These are phyloP conservation scores for Agastache rugosa DNA, from an alignment of 257 asterid genomes.

Conservation along the genomic window DNA sequence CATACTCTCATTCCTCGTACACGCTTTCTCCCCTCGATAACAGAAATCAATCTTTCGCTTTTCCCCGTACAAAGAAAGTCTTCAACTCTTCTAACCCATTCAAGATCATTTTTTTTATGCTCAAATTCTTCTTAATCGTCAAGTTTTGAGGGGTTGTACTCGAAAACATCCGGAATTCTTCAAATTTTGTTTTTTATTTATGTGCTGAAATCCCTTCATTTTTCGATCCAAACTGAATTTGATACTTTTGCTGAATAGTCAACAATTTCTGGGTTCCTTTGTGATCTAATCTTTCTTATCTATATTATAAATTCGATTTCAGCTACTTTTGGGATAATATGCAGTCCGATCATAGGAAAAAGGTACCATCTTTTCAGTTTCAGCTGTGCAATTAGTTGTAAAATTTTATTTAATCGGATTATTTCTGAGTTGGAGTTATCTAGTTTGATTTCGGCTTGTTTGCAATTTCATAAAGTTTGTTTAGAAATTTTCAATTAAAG, in stretches of 20 bases:
- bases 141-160: slow-evolving; percentile 37
- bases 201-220: slow-evolving; percentile 31
- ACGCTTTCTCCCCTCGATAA: slow-evolving; percentile 28
- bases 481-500: neutral
- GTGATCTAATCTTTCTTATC: slow-evolving; percentile 42
- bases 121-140: slow-evolving; percentile 1
- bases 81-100: slow-evolving; percentile 37
- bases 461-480: slow-evolving; percentile 1
- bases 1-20: slow-evolving; percentile 27
- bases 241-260: slow-evolving; percentile 38
- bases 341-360: slow-evolving; percentile 84
- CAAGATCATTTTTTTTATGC: slow-evolving; percentile 30
- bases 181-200: neutral
- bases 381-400: slow-evolving; percentile 20
- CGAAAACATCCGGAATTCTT: slow-evolving; percentile 40
- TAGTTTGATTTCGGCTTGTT: neutral
- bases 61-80: slow-evolving; percentile 5
- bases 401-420: neutral
- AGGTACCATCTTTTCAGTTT: slow-evolving; percentile 47
- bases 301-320: slow-evolving; percentile 30
- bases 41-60: neutral
- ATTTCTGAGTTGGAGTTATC: slow-evolving; percentile 14
- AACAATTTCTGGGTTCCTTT: slow-evolving; percentile 33
- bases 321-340: slow-evolving; percentile 61
- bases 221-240: slow-evolving; percentile 42